A percentile compares a stretch with the other conserved stretches of the same genome.
Evolutionary conservation across 2,329 filamentous ascomycete genomes (phyloP).

Genomic region (Aureobasidium sp.): DNA sequence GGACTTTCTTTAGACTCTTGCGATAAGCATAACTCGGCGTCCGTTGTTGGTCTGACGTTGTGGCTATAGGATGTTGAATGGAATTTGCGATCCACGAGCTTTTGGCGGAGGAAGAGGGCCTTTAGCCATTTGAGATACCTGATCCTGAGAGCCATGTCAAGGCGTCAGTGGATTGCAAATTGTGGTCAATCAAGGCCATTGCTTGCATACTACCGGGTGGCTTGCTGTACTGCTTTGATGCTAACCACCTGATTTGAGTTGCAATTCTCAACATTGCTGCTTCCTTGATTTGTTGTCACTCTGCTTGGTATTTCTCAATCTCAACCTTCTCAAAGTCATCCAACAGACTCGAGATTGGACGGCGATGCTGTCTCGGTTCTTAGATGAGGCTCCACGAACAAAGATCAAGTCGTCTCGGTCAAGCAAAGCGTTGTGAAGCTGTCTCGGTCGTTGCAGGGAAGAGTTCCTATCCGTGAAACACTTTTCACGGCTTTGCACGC

Average conservation of each 20-base stretch:
- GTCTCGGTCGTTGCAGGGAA: not conserved
- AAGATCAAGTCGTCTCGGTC: not conserved
- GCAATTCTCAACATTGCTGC: not conserved
- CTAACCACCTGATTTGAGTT: not conserved
- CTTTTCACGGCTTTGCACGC: not conserved
- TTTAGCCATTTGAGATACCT: not conserved
- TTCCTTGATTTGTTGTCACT: not conserved
- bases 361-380: not conserved
- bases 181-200: not conserved
- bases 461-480: not conserved
- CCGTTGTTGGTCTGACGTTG: not conserved
- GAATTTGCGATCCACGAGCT: not conserved
- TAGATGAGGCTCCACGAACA: not conserved
- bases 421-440: not conserved
- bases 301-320: too few species aligned
- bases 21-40: slow-evolving; percentile 13
- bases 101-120: not conserved
- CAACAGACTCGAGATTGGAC: not conserved
- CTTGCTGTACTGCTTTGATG: not conserved
- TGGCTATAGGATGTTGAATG: slow-evolving; percentile 9
- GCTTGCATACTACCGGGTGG: slow-evolving; percentile 8
- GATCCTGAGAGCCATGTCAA: not conserved
- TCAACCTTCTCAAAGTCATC: not conserved
- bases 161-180: not conserved
- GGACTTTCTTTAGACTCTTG: not conserved